A percentile compares a stretch with the other conserved stretches of the same genome.
These are phyloP conservation scores for Fusarium burgessii DNA, from an alignment of 2,329 filamentous ascomycete species.

Conservation along the genomic window DNA sequence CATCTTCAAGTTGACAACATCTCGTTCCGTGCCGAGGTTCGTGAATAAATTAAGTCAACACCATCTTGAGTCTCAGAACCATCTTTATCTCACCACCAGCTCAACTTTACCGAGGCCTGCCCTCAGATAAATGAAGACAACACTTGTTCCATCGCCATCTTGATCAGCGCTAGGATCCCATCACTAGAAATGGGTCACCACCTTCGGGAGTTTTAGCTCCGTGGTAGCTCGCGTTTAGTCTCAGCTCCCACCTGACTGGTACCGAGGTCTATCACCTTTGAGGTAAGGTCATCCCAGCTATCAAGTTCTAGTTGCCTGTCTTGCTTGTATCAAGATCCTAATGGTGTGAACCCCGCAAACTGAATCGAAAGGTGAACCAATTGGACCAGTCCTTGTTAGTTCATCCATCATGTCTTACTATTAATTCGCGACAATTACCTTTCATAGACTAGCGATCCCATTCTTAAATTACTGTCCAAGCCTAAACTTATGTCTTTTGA, in stretches of 20 bases:
- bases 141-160: background rate
- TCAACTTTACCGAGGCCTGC: background rate
- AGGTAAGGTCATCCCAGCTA: background rate
- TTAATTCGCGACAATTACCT: background rate
- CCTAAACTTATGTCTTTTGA: background rate
- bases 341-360: background rate
- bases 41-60: background rate
- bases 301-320: background rate
- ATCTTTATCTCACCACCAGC: background rate
- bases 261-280: constrained; percentile 1
- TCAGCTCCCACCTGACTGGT: background rate
- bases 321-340: background rate
- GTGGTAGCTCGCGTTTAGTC: background rate
- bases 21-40: background rate
- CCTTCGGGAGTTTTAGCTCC: background rate
- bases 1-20: background rate
- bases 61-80: background rate
- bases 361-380: background rate
- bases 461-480: background rate
- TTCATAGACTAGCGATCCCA: background rate
- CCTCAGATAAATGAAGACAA: background rate
- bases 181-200: background rate
- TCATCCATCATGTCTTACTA: background rate
- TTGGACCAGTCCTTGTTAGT: background rate
- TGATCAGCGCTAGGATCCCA: background rate